These are phyloP conservation scores for Camellia oleifera DNA, from an alignment of 179 eudicot species.

Conservation along the genomic window DNA sequence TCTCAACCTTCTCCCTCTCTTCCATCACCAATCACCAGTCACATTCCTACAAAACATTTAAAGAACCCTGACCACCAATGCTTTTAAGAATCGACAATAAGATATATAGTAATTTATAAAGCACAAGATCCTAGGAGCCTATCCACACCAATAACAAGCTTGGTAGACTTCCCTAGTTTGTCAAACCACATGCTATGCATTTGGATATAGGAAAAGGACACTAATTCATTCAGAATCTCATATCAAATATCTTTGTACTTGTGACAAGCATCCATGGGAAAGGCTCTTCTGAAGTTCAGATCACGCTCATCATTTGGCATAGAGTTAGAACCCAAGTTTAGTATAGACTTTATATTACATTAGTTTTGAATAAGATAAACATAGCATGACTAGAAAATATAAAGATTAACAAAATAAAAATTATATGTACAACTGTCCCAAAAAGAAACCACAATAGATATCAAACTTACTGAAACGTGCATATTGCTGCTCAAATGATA, in stretches of 20 bases:
- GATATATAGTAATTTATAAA: background rate
- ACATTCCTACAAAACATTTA: too few relatives aligned
- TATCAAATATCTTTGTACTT: background rate
- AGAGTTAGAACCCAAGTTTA: background rate
- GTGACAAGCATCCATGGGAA: background rate
- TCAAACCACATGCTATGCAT: background rate
- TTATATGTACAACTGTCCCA: background rate
- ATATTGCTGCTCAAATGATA: constrained; percentile 94
- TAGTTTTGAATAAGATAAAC: background rate
- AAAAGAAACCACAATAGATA: background rate
- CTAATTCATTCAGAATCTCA: background rate
- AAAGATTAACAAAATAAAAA: background rate
- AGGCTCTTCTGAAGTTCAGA: background rate
- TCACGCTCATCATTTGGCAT: background rate
- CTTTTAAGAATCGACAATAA: background rate
- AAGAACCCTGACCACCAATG: background rate
- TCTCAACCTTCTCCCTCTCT: constrained; percentile 1
- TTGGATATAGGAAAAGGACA: background rate
- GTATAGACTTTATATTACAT: background rate
- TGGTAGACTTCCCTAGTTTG: background rate
- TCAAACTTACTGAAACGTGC: constrained; percentile 81
- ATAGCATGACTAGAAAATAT: background rate
- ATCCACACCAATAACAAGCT: constrained; percentile 3
- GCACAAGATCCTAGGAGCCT: background rate
- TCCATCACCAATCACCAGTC: background rate